These are phyloP conservation scores for Annona squamosa DNA, from an alignment of 164 flowering plant genomes.

Conservation along the genomic window DNA sequence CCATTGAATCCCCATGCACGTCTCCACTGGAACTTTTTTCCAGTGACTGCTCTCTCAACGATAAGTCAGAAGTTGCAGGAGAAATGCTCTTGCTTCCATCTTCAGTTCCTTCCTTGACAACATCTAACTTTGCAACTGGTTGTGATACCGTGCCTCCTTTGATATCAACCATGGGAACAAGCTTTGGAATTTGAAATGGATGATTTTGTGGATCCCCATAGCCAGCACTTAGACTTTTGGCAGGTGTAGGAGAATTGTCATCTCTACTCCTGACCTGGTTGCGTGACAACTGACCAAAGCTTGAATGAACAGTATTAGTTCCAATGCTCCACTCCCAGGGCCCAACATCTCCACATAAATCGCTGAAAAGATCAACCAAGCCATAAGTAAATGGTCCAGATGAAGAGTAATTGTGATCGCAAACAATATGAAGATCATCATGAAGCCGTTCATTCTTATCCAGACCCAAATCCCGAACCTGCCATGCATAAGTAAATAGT, in stretches of 20 bases:
- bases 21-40: conserved; percentile 13
- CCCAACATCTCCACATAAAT: conserved; percentile 41
- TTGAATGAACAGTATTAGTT: conserved; percentile 6
- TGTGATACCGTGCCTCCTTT: conserved; percentile 20
- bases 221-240: conserved; percentile 24
- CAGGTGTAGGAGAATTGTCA: conserved; percentile 21
- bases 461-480: conserved; percentile 29
- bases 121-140: conserved; percentile 33
- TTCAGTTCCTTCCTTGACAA: conserved; percentile 65
- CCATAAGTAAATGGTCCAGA: conserved; percentile 70
- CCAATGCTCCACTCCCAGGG: conserved; percentile 63
- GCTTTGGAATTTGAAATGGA: conserved; percentile 22
- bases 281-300: conserved; percentile 5
- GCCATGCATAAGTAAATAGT: neutral
- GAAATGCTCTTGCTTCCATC: conserved; percentile 35
- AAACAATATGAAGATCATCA: conserved; percentile 23
- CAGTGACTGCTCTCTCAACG: conserved; percentile 22
- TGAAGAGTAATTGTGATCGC: conserved; percentile 22
- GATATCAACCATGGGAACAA: conserved; percentile 11
- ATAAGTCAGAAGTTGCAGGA: conserved; percentile 32
- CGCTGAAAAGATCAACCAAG: conserved; percentile 72
- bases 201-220: conserved; percentile 29
- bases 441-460: conserved; percentile 27
- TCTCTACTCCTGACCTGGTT: conserved; percentile 18
- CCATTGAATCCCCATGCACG: conserved; percentile 16